Base-by-base conservation (phyloP, 2,329 filamentous ascomycete genomes). In the Epichloe coenophiala region DNA sequence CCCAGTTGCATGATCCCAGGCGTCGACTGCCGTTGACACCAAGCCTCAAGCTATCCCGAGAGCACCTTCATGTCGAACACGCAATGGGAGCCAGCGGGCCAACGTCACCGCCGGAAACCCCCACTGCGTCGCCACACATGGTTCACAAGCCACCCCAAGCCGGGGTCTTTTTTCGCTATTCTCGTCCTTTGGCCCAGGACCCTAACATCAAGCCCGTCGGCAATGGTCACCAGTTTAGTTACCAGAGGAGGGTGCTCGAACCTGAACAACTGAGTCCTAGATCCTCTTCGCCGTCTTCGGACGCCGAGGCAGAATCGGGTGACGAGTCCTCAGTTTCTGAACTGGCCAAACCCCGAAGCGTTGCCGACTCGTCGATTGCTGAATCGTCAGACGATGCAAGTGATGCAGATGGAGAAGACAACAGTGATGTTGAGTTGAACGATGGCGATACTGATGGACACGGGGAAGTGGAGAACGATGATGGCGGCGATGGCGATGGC, bases 51-150 rank as follows among this genome's bases (percentile, higher is more conserved):
- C 56, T 64, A 51, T 58, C 55, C 51, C 61, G 60, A 51, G 62
- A 65, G 37, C 57, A 59, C 49, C 54, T 55, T 51, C 58, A 58
- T 57, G 44, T 36, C 47, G 51, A 51, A 13, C 52, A 49, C 38
- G 58, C 61, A 23, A 39, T 31, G 46, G 46, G 60, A 38, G 60
- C 62, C 56, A 49, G 37, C 4, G 65, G 68, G 51, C 71, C 70
- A 49, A 68, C 71, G 51, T 75, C 72, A 58, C 72, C 72, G 55
- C 72, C 72, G 40, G 69, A 71, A 47, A 74, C 71, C 40, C 72
- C 72, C 48, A 71, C 68, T 40, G 63, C 65, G 37, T 65, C 65
- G 50, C 65, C 67, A 51, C 59, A 61, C 33, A 59, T 63, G 53
- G 57, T 60, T 47, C 65, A 63, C 57, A 66, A 61, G 55, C 62